Evolutionary conservation across 2,329 filamentous ascomycete species (phyloP), one percentile per base, ranked within the genome.

Genomic region (Sclerotinia borealis): DNA sequence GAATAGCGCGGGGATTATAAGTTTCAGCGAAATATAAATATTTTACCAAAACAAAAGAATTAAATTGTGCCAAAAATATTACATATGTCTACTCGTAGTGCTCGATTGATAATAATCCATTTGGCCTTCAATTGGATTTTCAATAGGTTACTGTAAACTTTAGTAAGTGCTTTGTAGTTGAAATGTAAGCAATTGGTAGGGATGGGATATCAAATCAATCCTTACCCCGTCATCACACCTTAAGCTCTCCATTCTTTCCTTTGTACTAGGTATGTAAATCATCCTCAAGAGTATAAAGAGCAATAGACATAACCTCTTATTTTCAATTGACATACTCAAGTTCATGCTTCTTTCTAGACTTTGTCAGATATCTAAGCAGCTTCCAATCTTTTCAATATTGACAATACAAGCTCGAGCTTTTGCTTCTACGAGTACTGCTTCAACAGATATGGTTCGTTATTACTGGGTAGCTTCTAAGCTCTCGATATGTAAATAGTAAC

Each of bases 321-420:
- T 22, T 25, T 27, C n/a, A 31, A 31, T 29, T 25, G 4, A 37
- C 2, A n/a, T n/a, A n/a, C 15, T 39, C 31, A 63, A 9, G n/a
- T 31, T 51, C 50, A 67, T 68, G 66, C 50, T 68, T 47, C 50
- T 68, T 47, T 51, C 31, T 39, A 45, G 56, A 62, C 31, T 61
- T 15, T 11, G 4, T 45, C 64, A 56, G 29, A 13, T 63, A 48
- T 58, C 49, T 50, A n/a, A n/a, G 37, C 64, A 65, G 41, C 34
- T 64, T 47, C 29, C 45, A 3, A 22, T n/a, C 8, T n/a, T 10
- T 52, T 22, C 43, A 39, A 66, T 61, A 45, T 19, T 31, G 29
- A 27, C 27, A 27, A 43, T 29, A 31, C 51, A 55, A 25, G 13
- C 37, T 29, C 51, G 59, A 25, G 13, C 37, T 29, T 62, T 62